A percentile compares a stretch with the other conserved stretches of the same genome.
Evolutionary conservation across 768 basidiomycete species (phyloP).

Genomic region (Tephrocybe sp.): DNA sequence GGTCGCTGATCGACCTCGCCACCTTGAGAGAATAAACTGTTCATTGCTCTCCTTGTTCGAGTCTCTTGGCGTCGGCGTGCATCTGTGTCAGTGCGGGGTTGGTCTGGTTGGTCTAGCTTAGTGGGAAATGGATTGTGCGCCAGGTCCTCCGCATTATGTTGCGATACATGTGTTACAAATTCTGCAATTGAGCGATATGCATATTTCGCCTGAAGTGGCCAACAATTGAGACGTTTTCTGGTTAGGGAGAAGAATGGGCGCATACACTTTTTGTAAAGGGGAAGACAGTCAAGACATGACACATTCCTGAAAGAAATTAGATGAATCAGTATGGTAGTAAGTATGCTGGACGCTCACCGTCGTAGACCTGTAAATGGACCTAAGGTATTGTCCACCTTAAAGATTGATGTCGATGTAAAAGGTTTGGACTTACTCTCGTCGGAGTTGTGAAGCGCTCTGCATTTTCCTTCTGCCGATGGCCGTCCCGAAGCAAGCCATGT

Average conservation of each 20-base stretch:
- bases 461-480: conserved; percentile 49
- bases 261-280: conserved; percentile 59
- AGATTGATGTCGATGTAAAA: background rate
- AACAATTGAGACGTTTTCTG: background rate
- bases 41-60: too few relatives aligned
- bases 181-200: conserved; percentile 58
- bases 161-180: conserved; percentile 54
- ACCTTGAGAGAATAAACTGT: background rate
- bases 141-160: conserved; percentile 32
- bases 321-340: too few relatives aligned
- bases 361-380: conserved; percentile 76
- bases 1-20: background rate
- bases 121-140: conserved; percentile 48
- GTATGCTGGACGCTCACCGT: conserved; percentile 42
- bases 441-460: conserved; percentile 46
- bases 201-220: conserved; percentile 46
- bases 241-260: background rate
- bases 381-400: conserved; percentile 17
- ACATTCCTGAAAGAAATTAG: too few relatives aligned
- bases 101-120: conserved; percentile 33
- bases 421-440: conserved; percentile 40
- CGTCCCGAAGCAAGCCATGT: conserved; percentile 45
- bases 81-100: conserved; percentile 24
- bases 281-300: conserved; percentile 73
- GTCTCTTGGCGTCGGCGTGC: conserved; percentile 20